Evolutionary conservation across 805 yeast species (phyloP).

Genomic region (Candida saitoana): DNA sequence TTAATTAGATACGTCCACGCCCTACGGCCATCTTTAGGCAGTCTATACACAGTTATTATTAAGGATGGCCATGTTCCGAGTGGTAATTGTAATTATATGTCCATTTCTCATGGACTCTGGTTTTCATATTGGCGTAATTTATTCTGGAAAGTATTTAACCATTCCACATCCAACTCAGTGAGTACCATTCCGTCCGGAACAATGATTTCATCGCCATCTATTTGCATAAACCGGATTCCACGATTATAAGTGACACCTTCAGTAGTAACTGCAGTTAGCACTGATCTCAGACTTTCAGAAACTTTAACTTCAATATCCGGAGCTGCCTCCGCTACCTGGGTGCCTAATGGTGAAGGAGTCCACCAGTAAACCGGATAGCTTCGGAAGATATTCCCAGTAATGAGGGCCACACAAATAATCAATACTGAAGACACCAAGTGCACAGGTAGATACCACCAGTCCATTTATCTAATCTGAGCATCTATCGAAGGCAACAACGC

Average conservation of each 20-base stretch:
- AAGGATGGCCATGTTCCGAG: too few species aligned
- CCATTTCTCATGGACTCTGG: too few species aligned
- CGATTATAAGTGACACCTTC: conserved; percentile 5
- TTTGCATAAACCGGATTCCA: conserved; percentile 17
- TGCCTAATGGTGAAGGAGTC: conserved; percentile 33
- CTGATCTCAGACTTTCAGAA: conserved; percentile 2
- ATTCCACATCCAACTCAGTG: conserved; percentile 23
- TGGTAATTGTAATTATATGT: too few species aligned
- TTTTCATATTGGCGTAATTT: not conserved
- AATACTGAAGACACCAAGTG: conserved; percentile 49
- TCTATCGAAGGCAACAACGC: conserved; percentile 56
- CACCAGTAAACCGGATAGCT: conserved; percentile 61
- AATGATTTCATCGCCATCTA: conserved; percentile 12
- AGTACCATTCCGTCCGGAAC: conserved; percentile 23
- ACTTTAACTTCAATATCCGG: not conserved
- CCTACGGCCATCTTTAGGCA: too few species aligned
- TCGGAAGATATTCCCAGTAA: conserved; percentile 51
- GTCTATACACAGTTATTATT: too few species aligned
- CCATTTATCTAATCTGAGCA: conserved; percentile 40
- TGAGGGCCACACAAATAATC: conserved; percentile 46
- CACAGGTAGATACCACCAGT: conserved; percentile 64
- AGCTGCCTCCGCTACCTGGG: not conserved
- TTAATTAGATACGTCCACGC: too few species aligned
- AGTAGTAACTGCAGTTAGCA: not conserved
- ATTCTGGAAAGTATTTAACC: conserved; percentile 14